These are phyloP conservation scores for Metschnikowia corniflorae DNA, from an alignment of 805 yeast genomes.

Conservation along the genomic window DNA sequence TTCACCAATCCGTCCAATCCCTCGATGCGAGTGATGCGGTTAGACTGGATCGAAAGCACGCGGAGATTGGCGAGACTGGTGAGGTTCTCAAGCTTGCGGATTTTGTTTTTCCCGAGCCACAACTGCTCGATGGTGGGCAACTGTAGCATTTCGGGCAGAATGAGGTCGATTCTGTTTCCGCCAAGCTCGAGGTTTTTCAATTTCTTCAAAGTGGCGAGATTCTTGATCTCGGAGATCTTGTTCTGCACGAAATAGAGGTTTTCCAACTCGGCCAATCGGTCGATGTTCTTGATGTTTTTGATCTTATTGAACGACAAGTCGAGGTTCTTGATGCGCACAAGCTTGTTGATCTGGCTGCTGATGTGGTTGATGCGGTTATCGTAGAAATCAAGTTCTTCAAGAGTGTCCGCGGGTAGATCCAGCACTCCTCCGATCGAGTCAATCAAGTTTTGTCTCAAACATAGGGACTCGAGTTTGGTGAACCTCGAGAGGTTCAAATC, in stretches of 20 bases:
- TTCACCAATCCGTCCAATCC: constrained; percentile 70
- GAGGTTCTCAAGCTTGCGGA: constrained; percentile 62
- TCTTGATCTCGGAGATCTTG: constrained; percentile 68
- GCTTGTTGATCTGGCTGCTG: constrained; percentile 61
- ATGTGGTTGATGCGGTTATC: constrained; percentile 91
- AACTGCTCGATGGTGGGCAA: constrained; percentile 63
- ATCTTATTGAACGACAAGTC: constrained; percentile 91
- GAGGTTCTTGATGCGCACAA: constrained; percentile 53
- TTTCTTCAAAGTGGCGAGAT: constrained; percentile 52
- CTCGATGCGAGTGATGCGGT: constrained; percentile 72
- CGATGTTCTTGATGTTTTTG: constrained; percentile 77
- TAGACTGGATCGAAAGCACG: constrained; percentile 85
- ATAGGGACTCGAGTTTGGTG: constrained; percentile 51
- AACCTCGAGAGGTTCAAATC: constrained; percentile 60
- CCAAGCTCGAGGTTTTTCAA: constrained; percentile 81
- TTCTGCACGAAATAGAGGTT: constrained; percentile 87
- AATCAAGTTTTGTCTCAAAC: constrained; percentile 80
- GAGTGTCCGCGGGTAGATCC: constrained; percentile 59
- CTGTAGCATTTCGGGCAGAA: constrained; percentile 52
- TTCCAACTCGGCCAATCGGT: constrained; percentile 55
- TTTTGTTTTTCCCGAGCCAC: constrained; percentile 91
- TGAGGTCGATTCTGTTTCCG: constrained; percentile 68
- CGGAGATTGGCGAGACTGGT: constrained; percentile 56
- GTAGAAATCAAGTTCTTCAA: constrained; percentile 83
- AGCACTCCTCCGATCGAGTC: constrained; percentile 53